These are phyloP conservation scores for Conidiobolus incongruus DNA, from an alignment of 371 early-diverging fungal genomes.

Conservation along the genomic window DNA sequence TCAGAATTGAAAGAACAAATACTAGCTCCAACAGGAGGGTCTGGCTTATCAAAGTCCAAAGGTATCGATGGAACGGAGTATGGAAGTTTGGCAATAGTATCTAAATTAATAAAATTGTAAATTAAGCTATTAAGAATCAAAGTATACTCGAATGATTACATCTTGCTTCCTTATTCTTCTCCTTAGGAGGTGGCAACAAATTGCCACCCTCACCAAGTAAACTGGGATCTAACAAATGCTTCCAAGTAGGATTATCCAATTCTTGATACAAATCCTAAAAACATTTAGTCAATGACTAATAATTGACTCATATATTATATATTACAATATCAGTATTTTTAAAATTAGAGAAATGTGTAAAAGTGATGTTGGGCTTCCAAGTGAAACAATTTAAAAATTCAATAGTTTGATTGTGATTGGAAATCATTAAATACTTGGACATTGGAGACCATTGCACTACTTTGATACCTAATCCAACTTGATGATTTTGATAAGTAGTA, in stretches of 20 bases:
- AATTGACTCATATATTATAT: slow-evolving; percentile 16
- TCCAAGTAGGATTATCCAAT: background rate
- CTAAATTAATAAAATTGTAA: slow-evolving; percentile 10
- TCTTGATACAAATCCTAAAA: too few relatives aligned
- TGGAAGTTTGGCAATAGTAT: slow-evolving; percentile 13
- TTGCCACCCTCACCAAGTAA: background rate
- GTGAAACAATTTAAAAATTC: too few relatives aligned
- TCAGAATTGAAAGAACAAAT: slow-evolving; percentile 15
- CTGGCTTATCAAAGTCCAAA: slow-evolving; percentile 19
- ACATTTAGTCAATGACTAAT: slow-evolving; percentile 5
- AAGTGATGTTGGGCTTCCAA: too few relatives aligned
- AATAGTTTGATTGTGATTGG: slow-evolving; percentile 52
- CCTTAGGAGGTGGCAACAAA: too few relatives aligned
- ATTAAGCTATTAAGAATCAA: too few relatives aligned
- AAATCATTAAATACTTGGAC: slow-evolving; percentile 48
- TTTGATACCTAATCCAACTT: slow-evolving; percentile 46
- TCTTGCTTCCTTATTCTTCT: slow-evolving; percentile 3
- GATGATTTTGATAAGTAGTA: slow-evolving; percentile 22
- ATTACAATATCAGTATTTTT: slow-evolving; percentile 23
- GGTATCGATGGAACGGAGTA: slow-evolving; percentile 9
- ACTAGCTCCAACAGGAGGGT: slow-evolving; percentile 23
- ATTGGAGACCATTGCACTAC: slow-evolving; percentile 45
- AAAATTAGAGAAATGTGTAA: too few relatives aligned
- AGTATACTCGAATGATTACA: too few relatives aligned
- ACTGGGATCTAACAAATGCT: background rate